These are phyloP conservation scores for Conticribra weissflogii DNA, from an alignment of 108 stramenopile species.

Conservation along the genomic window DNA sequence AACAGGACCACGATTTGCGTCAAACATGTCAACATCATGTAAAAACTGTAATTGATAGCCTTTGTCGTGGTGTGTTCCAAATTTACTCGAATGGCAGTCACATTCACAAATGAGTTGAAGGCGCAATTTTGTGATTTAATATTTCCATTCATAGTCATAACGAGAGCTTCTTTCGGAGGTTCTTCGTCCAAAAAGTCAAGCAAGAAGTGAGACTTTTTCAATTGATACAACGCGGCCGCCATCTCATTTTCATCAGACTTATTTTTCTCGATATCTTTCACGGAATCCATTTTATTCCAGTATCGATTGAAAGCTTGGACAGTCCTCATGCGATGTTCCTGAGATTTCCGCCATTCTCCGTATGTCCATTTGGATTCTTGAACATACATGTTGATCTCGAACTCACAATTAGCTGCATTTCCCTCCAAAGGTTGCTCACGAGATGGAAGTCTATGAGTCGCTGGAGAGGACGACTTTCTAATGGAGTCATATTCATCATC, in stretches of 20 bases:
- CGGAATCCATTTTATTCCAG: slow-evolving; percentile 12
- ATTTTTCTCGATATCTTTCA: background rate
- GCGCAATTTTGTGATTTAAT: slow-evolving; percentile 75
- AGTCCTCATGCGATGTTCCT: slow-evolving; percentile 42
- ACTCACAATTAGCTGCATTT: slow-evolving; percentile 80
- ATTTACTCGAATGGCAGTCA: slow-evolving; percentile 85
- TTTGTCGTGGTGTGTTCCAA: slow-evolving; percentile 84
- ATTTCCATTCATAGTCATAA: slow-evolving; percentile 67
- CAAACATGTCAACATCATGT: slow-evolving; percentile 90
- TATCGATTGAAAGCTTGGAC: slow-evolving; percentile 43
- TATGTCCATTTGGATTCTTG: slow-evolving; percentile 67
- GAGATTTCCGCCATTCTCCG: slow-evolving; percentile 66
- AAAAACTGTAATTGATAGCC: slow-evolving; percentile 91
- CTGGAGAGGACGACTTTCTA: slow-evolving; percentile 46
- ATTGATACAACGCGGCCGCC: background rate
- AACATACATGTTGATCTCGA: slow-evolving; percentile 76
- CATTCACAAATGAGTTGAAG: slow-evolving; percentile 72
- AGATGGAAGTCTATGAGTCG: slow-evolving; percentile 51
- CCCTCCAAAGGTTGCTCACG: slow-evolving; percentile 64
- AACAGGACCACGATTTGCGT: slow-evolving; percentile 88
- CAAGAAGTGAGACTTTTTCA: slow-evolving; percentile 44
- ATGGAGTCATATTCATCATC: slow-evolving; percentile 69
- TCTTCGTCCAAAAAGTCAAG: slow-evolving; percentile 44
- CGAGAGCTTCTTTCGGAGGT: slow-evolving; percentile 63
- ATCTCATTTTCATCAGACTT: background rate